Percentiles rank a stretch among this genome's conserved stretches.
phyloP scores from a whole-genome alignment of 768 basidiomycete species.

The Amanita rimosa region DNA sequence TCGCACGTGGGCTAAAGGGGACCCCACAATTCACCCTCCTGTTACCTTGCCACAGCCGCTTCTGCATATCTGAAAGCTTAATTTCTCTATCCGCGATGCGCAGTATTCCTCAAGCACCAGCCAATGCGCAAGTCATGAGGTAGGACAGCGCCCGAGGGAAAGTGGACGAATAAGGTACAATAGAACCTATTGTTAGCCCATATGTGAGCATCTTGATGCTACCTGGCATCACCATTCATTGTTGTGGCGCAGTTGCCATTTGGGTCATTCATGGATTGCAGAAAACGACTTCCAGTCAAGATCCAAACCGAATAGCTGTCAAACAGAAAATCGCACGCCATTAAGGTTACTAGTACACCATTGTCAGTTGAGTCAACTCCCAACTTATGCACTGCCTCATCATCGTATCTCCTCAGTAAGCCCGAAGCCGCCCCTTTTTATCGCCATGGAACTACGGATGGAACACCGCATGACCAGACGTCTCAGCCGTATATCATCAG shows the following conservation, averaged over 20 bases:
- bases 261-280: background rate
- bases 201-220: background rate
- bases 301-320: too few relatives aligned
- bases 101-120: background rate
- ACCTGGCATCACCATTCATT: background rate
- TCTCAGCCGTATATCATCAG: background rate
- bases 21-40: background rate
- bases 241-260: background rate
- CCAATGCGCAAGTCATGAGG: background rate
- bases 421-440: background rate
- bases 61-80: background rate
- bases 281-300: too few relatives aligned
- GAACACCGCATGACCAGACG: background rate
- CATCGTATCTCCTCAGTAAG: background rate
- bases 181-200: background rate
- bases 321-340: background rate
- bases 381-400: background rate
- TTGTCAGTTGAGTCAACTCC: background rate
- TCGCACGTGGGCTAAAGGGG: background rate
- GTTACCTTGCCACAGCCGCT: background rate
- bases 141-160: background rate
- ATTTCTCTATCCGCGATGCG: background rate
- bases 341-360: background rate
- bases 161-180: background rate
- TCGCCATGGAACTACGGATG: background rate